These are phyloP conservation scores for Lolium rigidum DNA, from an alignment of 176 grass and related monocot species.

Conservation along the genomic window DNA sequence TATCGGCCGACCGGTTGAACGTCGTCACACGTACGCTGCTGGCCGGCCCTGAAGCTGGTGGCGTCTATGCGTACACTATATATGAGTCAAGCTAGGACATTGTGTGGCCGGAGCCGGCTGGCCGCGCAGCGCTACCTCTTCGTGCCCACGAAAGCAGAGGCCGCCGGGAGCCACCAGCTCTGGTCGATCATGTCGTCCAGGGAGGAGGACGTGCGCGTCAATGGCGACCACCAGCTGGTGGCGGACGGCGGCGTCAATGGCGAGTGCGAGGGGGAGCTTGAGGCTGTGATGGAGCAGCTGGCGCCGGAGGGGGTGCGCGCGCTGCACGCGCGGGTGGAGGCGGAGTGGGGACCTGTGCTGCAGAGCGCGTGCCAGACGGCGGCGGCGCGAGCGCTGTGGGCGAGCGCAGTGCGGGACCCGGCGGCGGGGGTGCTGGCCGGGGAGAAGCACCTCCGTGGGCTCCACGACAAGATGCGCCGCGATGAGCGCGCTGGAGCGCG, in stretches of 20 bases:
- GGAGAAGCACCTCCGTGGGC: conserved; percentile 60
- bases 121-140: not conserved
- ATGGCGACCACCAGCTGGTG: not conserved
- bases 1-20: not conserved
- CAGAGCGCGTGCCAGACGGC: conserved; percentile 97
- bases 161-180: not conserved
- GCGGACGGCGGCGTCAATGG: not conserved
- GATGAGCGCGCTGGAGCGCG: conserved; percentile 67
- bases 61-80: not conserved
- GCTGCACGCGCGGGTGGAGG: conserved; percentile 75
- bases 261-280: conserved; percentile 23
- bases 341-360: conserved; percentile 77
- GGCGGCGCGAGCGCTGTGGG: conserved; percentile 84
- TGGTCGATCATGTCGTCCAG: conserved; percentile 33
- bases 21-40: not conserved
- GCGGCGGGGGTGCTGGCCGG: conserved; percentile 78
- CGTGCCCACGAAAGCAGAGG: not conserved
- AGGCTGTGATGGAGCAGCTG: conserved; percentile 50
- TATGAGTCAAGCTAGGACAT: conserved; percentile 10
- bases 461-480: conserved; percentile 76
- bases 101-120: conserved; percentile 43
- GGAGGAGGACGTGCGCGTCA: not conserved
- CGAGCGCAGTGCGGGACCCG: conserved; percentile 64
- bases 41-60: not conserved
- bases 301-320: conserved; percentile 61